phyloP scores from a whole-genome alignment of 768 basidiomycete genomes.

The Royoungia palumana region DNA sequence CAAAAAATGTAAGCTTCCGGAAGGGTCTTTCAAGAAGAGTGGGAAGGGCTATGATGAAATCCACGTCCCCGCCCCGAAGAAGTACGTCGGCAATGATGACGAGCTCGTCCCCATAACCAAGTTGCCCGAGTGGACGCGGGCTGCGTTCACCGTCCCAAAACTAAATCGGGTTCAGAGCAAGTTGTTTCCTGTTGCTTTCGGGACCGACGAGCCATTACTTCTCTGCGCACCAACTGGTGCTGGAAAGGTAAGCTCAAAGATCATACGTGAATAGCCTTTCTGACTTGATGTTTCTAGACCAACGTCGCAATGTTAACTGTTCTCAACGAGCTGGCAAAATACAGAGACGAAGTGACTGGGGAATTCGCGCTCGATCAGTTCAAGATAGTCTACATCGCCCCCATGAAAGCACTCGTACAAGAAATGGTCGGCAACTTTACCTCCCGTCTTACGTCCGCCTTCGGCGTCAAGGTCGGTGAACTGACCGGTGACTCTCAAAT shows the following conservation, averaged over 20 bases:
- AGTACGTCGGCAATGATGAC: constrained; percentile 56
- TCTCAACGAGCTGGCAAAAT: constrained; percentile 84
- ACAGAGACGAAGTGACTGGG: constrained; percentile 79
- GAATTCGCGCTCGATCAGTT: constrained; percentile 82
- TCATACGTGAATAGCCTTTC: neutral
- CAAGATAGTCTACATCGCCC: constrained; percentile 97
- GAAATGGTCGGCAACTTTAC: constrained; percentile 98
- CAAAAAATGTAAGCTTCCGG: constrained; percentile 96
- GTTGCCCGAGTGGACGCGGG: constrained; percentile 83
- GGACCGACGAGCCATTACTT: constrained; percentile 89
- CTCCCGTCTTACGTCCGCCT: constrained; percentile 56
- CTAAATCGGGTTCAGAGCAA: constrained; percentile 94
- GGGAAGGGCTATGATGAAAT: constrained; percentile 98
- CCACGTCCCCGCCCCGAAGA: constrained; percentile 91
- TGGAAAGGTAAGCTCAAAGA: constrained; percentile 72
- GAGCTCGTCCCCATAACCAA: constrained; percentile 70
- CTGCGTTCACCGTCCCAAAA: constrained; percentile 77
- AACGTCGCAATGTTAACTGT: constrained; percentile 97
- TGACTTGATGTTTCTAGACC: constrained; percentile 52
- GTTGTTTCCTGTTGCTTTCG: constrained; percentile 89
- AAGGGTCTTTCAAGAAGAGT: constrained; percentile 95
- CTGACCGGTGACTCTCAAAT: constrained; percentile 97
- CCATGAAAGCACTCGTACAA: constrained; percentile 99
- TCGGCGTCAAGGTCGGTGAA: constrained; percentile 86
- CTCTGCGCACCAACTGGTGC: constrained; percentile 98